Base-by-base conservation (phyloP, 2,329 filamentous ascomycete genomes). In the Neofusicoccum laricinum region DNA sequence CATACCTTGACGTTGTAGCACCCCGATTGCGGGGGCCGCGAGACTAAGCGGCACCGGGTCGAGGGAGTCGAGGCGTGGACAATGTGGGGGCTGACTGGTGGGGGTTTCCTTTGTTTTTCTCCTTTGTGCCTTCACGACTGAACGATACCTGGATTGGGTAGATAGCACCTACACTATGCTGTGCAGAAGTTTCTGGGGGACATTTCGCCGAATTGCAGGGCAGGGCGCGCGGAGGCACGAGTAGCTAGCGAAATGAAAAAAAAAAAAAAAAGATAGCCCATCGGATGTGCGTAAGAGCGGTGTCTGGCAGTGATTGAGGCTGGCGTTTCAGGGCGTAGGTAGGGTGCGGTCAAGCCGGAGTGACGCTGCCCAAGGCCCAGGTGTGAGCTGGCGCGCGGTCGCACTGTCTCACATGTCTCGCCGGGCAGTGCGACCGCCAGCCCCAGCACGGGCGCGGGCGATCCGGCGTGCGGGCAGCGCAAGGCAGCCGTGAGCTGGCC, bases 81-180 rank as follows among this genome's bases (percentile, higher is more conserved):
- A n/a, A 10, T 7, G 25, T 30, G 36, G 15, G 5, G 38, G 40
- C 15, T 11, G 21, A 15, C n/a, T 30, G 53, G 11, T 17, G 15
- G n/a, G 25, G 15, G 41, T 30, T 61, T 49, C 21, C 43, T 41
- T 62, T 62, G 36, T 30, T 51, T 36, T 51, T 62, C 19, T 49
- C 45, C 38, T 62, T 51, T 53, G 48, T 53, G 48, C 38, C 36
- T 32, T 63, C 48, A 63, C 38, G 61, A 63, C 48, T 53, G 48
- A 45, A 63, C 61, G 61, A 63, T 63, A 53, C 48, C 48, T 53
- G 61, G 48, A 34, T 53, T 63, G 61, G 61, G 61, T 63, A 63
- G 61, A 63, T 63, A 53, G 36, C 38, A 40, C 36, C 14, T 32
- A 36, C 41, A 46, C 19, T 46, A 41, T 58, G 53, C 53, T 45